Evolutionary conservation across 2,329 filamentous ascomycete genomes (phyloP), one percentile per base, ranked within the genome.

Genomic region (Arthrobotrys entomopaga): DNA sequence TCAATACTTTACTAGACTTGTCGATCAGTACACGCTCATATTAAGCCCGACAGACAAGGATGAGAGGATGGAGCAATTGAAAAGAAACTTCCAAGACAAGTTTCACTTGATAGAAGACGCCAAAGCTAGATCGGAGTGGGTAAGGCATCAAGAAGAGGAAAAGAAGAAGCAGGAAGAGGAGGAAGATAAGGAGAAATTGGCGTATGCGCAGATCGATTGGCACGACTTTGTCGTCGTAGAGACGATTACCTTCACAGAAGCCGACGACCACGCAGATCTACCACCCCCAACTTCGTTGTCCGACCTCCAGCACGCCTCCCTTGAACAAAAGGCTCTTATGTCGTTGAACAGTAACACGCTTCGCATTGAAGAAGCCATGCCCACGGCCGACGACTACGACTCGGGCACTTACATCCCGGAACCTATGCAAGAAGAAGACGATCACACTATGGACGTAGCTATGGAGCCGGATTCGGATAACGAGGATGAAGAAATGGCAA

Each of bases 211-310:
- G 78, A 95, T 99, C 76, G 95, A 99, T 82, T 99, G 95, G 95
- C 92, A 96, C 80, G 94, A 98, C 80, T 99, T 99, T 79, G 90
- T 94, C 38, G 91, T 99, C 19, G 93, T 97, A 50, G 95, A 97
- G 82, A 97, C 93, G 0, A 93, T 99, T 63, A 85, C 92, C 15
- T 99, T 99, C 81, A 93, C 88, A 70, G 93, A 97, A 78, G 87
- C 88, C 43, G 95, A 99, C 81, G 93, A 97, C 77, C 87, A 91
- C 76, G 88, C 89, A 42, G 90, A 95, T 76, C 88, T 99, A 10
- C 93, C 94, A 34, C 90, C 93, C 0, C 95, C 95, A 0, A 95
- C 92, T 2, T 93, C 90, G 3, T 88, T 97, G 48, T 91, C 92
- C 76, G 95, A 99, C 79, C 85, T 99, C 16, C 93, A 98, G 81